Evolutionary conservation across 2,329 filamentous ascomycete species (phyloP), one percentile per base, ranked within the genome.

Genomic region (Colletotrichum sp.): DNA sequence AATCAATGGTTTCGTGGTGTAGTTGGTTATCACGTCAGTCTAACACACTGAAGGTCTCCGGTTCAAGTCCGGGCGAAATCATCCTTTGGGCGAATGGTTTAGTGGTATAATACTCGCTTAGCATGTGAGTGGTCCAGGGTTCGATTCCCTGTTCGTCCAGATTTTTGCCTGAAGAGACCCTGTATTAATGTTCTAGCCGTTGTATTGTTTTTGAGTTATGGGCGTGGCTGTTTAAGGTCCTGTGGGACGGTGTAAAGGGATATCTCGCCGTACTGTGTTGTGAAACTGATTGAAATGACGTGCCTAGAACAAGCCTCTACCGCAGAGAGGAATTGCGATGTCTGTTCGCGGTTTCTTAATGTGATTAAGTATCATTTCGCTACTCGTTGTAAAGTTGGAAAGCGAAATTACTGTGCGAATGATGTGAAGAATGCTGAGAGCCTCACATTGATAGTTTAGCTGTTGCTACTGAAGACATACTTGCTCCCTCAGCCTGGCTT

Each of bases 11-110:
- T 63, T 73, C 62, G 70, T 81, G 79, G 79, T 81, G 80, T 81
- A 81, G 84, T 86, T 85, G 84, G 84, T 85, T 85, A 86, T 86
- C 84, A 86, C 84, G 82, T 86, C 83, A 85, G 84, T 85, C 83
- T 86, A 86, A 86, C 83, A 66, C 71, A 73, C 71, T 73, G 71
- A 73, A 73, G 71, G 71, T 73, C 71, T 73, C 71, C 71, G 71
- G 71, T 73, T 73, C 71, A 73, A 71, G 71, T 71, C 71, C 71
- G 71, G 71, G 57, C 71, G 70, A 73, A 69, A 73, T 73, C 71
- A 73, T 34, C 6, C 2, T 0, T 2, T 36, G 70, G 70, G 70
- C 70, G 70, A 65, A 61, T 73, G 70, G 70, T 73, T 73, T 73
- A 73, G 71, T 73, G 71, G 71, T 73, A 73, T 73, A 73, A 73